These are phyloP conservation scores for Kwoniella shivajii DNA, from an alignment of 1,284 basidiomycete genomes.

Conservation along the genomic window DNA sequence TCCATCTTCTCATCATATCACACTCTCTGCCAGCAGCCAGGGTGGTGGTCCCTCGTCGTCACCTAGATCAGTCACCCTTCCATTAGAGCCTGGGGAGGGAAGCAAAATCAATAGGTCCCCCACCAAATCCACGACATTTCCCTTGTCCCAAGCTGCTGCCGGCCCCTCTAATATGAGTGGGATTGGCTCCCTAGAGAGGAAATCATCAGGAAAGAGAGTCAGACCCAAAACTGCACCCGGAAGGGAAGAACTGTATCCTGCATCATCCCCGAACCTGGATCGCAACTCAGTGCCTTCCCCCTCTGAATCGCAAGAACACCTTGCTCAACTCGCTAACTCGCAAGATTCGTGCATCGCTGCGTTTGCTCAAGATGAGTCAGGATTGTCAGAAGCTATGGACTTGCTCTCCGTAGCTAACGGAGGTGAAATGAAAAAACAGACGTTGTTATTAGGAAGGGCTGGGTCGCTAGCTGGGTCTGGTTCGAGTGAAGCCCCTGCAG, in stretches of 20 bases:
- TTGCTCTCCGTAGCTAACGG: constrained; percentile 19
- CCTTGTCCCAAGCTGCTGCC: constrained; percentile 3
- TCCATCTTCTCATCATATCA: constrained; percentile 49
- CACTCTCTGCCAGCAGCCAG: constrained; percentile 29
- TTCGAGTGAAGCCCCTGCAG: not conserved
- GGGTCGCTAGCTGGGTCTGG: constrained; percentile 9
- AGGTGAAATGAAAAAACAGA: not conserved
- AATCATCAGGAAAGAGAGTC: constrained; percentile 11
- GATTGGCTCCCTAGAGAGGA: not conserved
- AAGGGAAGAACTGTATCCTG: not conserved
- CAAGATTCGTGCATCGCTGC: constrained; percentile 19
- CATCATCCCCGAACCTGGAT: not conserved
- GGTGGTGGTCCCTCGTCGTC: constrained; percentile 7
- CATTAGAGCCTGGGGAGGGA: not conserved
- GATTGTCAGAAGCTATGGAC: constrained; percentile 24
- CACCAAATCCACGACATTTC: not conserved
- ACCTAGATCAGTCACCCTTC: constrained; percentile 7
- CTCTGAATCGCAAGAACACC: not conserved
- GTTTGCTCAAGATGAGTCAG: constrained; percentile 19
- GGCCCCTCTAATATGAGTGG: constrained; percentile 5
- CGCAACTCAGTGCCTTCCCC: not conserved
- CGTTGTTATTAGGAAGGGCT: constrained; percentile 22
- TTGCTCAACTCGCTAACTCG: constrained; percentile 1
- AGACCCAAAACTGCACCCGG: constrained; percentile 34
- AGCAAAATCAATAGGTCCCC: not conserved